Evolutionary conservation across 2,329 filamentous ascomycete species (phyloP).

Genomic region (Fusarium mangiferae): DNA sequence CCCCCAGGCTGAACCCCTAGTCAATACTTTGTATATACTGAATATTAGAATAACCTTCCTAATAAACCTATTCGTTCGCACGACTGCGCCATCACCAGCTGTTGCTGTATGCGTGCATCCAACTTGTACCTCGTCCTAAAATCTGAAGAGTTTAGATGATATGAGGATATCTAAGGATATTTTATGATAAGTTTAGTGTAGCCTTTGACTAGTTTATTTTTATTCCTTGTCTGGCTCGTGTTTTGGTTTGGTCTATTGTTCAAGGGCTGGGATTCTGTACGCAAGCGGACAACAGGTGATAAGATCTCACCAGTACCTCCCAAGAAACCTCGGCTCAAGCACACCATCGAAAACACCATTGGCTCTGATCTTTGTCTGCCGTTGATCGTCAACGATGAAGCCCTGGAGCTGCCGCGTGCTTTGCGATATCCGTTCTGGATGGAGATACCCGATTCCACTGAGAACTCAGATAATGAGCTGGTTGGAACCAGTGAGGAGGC

Average conservation of each 20-base stretch:
- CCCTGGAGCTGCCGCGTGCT: accelerated
- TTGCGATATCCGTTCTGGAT: not conserved
- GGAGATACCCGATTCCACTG: not conserved
- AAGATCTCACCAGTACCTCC: not conserved
- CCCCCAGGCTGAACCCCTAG: too few species aligned
- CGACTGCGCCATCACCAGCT: not conserved
- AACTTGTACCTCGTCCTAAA: not conserved
- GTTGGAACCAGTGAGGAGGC: too few species aligned
- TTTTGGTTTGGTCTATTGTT: too few species aligned
- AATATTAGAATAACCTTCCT: not conserved
- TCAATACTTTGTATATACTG: not conserved
- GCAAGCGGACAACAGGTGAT: not conserved
- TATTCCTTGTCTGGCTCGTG: accelerated
- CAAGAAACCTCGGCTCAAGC: not conserved
- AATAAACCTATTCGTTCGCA: too few species aligned
- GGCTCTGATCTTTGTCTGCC: accelerated
- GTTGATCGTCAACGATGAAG: not conserved
- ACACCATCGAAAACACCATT: accelerated
- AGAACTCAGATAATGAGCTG: not conserved
- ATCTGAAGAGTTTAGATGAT: not conserved
- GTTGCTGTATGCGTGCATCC: not conserved
- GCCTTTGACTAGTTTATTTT: accelerated
- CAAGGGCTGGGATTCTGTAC: not conserved
- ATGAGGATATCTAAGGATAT: not conserved
- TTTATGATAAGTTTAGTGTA: not conserved